Evolutionary conservation across 2,329 filamentous ascomycete genomes (phyloP), one percentile per base, ranked within the genome.

Genomic region (Fusarium sp.): DNA sequence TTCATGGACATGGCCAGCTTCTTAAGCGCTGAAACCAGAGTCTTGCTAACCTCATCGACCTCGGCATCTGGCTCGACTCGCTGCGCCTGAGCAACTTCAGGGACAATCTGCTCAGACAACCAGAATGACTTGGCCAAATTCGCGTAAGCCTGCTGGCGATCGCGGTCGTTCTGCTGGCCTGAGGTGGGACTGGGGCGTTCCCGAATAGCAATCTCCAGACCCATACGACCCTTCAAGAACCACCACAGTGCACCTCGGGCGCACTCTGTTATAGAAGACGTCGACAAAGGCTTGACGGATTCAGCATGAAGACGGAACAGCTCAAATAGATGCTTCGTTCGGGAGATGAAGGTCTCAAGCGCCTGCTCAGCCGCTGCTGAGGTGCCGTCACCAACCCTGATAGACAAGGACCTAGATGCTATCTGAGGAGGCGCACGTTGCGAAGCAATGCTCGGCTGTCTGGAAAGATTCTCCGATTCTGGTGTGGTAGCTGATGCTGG

Each of bases 91-190:
- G 82, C 76, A 5, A 88, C 78, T 60, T 89, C 86, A 2, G 86
- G 84, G 7, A 89, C 79, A 1, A 85, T 81, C 53, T 87, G 81
- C 53, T 88, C 85, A 27, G 82, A 86, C n/a, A 97, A 89, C 94
- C 95, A 98, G 78, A 93, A 92, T 1, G 91, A 87, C 78, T 97
- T 98, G 27, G 93, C 91, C 53, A 98, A 84, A 78, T 97, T 94
- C 2, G 95, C 88, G 74, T 97, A 94, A 1, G 94, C 91, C 80
- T 97, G 95, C 62, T 92, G 90, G 70, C 87, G 84, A 66, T 88
- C 79, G 68, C 87, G 82, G 68, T 89, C 84, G 68, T 84, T 86
- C 73, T 86, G 82, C 70, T 89, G 83, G 9, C 81, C 83, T 65
- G 89, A 86, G 6, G 87, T 83, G 7, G 79, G 75, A 39, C 54